A percentile compares a stretch with the other conserved stretches of the same genome.
Conservation (phyloP, 331 rosid species). For the Acacia concinna region DNA sequence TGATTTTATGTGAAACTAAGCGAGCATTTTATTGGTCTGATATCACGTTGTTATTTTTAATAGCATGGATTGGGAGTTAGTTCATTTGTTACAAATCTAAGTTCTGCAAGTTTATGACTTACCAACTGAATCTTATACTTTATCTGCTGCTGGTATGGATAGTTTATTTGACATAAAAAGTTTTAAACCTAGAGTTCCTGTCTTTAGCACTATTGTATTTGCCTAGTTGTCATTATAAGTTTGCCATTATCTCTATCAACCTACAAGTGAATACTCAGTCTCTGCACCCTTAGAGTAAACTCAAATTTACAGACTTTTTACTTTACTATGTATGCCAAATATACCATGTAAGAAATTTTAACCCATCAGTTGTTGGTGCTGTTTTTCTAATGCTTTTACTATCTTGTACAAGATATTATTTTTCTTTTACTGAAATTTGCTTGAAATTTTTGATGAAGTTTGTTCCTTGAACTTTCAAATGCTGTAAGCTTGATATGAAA, state of each 20-base stretch:
- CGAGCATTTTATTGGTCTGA: not conserved
- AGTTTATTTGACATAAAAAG: not conserved
- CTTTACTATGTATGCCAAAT: no score
- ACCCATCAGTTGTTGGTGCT: not conserved
- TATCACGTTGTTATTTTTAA: not conserved
- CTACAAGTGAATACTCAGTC: not conserved
- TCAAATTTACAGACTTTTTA: not conserved
- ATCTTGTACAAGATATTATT: not conserved
- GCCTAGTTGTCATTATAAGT: not conserved
- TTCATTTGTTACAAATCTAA: not conserved
- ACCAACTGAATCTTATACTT: not conserved
- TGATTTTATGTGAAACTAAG: not conserved
- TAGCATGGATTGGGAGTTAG: not conserved
- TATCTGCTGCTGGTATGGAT: not conserved
- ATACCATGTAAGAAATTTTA: not conserved
- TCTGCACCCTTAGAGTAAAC: not conserved
- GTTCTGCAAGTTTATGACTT: not conserved
- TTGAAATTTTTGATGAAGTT: not conserved
- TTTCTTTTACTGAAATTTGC: not conserved
- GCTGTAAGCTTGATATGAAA: not conserved
- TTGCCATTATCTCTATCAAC: not conserved
- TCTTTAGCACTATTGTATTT: not conserved
- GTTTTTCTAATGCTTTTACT: not conserved
- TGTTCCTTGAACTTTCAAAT: not conserved
- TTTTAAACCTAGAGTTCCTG: not conserved